Conservation (phyloP, 1,284 basidiomycete genomes). For the Nidula niveotomentosa region DNA sequence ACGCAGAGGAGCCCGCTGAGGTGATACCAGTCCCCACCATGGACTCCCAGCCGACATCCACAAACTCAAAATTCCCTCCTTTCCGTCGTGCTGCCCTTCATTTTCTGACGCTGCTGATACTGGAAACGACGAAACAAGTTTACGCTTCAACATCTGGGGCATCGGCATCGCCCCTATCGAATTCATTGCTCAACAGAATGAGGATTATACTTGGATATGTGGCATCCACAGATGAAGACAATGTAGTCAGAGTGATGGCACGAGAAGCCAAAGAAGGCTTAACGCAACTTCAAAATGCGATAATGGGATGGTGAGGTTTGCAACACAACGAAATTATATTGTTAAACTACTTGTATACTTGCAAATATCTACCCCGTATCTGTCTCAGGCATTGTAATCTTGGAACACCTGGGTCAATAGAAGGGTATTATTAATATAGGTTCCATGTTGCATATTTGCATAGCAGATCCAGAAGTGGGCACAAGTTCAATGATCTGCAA, state of each 20-base stretch:
- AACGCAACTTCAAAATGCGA: conserved; percentile 48
- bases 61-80: conserved; percentile 71
- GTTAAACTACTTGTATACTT: too few relatives aligned
- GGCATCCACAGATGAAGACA: conserved; percentile 71
- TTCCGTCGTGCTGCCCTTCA: conserved; percentile 82
- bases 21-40: conserved; percentile 24
- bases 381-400: conserved; percentile 75
- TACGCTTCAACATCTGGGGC: conserved; percentile 25
- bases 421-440: conserved; percentile 64
- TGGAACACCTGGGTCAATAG: conserved; percentile 73
- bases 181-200: conserved; percentile 30
- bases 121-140: conserved; percentile 45
- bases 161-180: too few relatives aligned
- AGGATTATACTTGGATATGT: conserved; percentile 71
- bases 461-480: conserved; percentile 14
- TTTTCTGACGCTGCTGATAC: conserved; percentile 69
- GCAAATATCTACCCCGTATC: conserved; percentile 81
- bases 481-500: conserved; percentile 11
- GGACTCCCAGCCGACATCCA: conserved; percentile 55
- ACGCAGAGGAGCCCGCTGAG: too few relatives aligned
- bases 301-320: conserved; percentile 37
- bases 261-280: conserved; percentile 66
- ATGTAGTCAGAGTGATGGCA: conserved; percentile 77
- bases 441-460: conserved; percentile 31
- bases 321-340: too few relatives aligned